These are phyloP conservation scores for Oryza coarctata DNA, from an alignment of 176 grass and related monocot genomes.

Conservation along the genomic window DNA sequence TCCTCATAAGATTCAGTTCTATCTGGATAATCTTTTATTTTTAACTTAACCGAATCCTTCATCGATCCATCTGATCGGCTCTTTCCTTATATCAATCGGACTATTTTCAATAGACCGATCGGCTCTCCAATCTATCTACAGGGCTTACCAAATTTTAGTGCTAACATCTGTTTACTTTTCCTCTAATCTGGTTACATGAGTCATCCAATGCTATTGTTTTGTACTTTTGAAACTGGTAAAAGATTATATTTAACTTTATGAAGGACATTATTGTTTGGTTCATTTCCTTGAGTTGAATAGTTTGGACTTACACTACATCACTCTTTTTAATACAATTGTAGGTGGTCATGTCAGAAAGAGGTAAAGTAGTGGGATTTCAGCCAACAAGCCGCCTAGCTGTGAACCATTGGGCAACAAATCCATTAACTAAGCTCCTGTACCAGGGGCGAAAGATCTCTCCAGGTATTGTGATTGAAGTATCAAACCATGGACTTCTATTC, in stretches of 20 bases:
- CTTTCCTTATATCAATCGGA: no score
- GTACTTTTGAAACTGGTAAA: background rate
- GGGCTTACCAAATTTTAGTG: no score
- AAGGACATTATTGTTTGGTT: background rate
- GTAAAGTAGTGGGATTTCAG: conserved; percentile 87
- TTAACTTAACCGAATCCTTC: no score
- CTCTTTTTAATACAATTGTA: conserved; percentile 35
- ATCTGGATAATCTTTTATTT: no score
- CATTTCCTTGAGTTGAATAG: background rate
- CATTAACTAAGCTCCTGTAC: conserved; percentile 60
- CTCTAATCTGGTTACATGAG: background rate
- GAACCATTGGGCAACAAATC: conserved; percentile 76
- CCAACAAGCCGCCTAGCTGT: conserved; percentile 74
- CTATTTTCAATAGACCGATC: no score
- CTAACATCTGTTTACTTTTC: background rate
- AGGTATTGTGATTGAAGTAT: conserved; percentile 42
- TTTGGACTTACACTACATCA: background rate
- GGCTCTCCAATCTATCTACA: no score
- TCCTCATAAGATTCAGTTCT: no score
- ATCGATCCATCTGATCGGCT: no score
- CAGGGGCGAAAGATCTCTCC: conserved; percentile 55
- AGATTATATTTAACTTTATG: background rate
- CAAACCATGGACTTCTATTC: background rate
- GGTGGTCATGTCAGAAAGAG: conserved; percentile 80
- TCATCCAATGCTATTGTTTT: background rate